Base-by-base conservation (phyloP, 1,284 basidiomycete species). In the Termitomyces sp. region DNA sequence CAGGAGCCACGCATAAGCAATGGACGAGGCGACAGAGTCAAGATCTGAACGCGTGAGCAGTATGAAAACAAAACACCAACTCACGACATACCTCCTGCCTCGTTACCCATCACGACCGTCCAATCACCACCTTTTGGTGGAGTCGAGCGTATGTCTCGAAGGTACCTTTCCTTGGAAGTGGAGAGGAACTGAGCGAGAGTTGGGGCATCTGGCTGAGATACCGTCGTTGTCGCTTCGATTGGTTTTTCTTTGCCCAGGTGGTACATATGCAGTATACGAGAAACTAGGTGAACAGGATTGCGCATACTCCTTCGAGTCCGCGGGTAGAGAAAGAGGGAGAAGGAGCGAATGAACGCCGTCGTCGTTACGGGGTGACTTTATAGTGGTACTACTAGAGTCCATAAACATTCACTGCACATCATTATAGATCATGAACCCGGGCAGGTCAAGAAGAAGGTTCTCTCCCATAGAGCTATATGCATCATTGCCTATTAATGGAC, bases 101-200 rank as follows among this genome's bases (percentile, higher is more conserved):
- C 93, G 66, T 97, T 96, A 1, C 94, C 94, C 82, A 92, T 90
- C 0, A 85, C 86, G 5, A 95, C 76, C 0, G 81, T 87, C 93
- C 93, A 97, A 42, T 84, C 80, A 65, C 62, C 10, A 66, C 78
- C 52, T 71, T 69, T 65, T 13, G 49, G 50, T 12, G 67, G 65
- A 17, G 62, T 64, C 36, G 68, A 67, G 15, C 62, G 63, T 9
- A 70, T 58, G 30, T 75, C 75, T 30, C 54, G 61, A 9, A 81
- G 65, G 57, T 75, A 81, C 34, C 62, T 64, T 21, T 62, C 60
- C 61, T 77, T 80, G 34, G 72, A 62, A 31, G 62, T 61, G 2
- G 50, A 57, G n/a, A 81, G 67, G 58, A 74, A 78, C 36, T 67
- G 58, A 31, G 70, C 66, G 53, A 81, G 64, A 34, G 62, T 64